Conservation (phyloP, 306 rosid genomes). For the Lithocarpus polystachyus region DNA sequence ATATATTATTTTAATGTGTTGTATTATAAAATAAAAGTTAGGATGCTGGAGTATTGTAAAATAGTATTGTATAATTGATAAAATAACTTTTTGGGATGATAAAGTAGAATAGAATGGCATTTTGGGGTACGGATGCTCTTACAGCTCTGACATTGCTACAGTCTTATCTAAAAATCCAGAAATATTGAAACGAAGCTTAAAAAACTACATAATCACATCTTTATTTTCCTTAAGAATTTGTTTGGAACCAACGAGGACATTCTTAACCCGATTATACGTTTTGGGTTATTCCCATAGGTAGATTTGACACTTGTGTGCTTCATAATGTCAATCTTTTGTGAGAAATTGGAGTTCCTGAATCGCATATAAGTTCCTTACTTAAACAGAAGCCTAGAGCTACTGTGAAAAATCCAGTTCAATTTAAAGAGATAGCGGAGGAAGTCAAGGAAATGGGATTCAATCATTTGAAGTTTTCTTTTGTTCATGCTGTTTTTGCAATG, state of each 20-base stretch:
- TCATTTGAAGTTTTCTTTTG: background rate
- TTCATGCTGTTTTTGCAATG: conserved; percentile 15
- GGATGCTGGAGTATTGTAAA: no score
- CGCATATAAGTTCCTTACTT: background rate
- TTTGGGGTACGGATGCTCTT: no score
- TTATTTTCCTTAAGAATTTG: background rate
- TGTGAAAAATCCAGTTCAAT: background rate
- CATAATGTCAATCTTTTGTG: background rate
- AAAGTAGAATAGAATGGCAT: no score
- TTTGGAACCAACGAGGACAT: background rate
- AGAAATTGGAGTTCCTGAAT: conserved; percentile 17
- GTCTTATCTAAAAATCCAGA: background rate
- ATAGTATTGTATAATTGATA: no score
- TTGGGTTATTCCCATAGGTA: background rate
- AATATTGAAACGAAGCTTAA: background rate
- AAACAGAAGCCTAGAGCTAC: background rate
- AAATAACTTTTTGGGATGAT: no score
- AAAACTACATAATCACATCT: background rate
- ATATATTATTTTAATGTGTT: no score
- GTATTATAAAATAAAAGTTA: no score
- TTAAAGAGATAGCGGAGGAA: conserved; percentile 7
- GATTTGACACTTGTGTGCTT: background rate
- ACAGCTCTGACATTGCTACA: background rate
- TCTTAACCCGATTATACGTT: background rate
- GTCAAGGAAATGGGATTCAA: conserved; percentile 26